Evolutionary conservation across 2,329 filamentous ascomycete genomes (phyloP).

Genomic region (Microdochium bolleyi): DNA sequence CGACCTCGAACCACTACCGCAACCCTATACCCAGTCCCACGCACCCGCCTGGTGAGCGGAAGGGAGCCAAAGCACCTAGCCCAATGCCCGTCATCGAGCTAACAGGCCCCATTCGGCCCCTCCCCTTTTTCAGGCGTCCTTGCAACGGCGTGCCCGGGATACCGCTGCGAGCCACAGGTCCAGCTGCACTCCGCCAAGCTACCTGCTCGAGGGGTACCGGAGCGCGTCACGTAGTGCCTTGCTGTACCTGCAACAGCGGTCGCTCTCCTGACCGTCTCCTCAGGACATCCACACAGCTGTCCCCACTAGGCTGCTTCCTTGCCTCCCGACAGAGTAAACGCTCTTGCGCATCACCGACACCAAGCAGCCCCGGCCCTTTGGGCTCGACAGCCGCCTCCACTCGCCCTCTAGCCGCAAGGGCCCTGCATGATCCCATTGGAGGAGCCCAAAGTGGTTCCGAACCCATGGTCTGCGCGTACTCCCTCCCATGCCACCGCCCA

Average conservation of each 20-base stretch:
- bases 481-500: not conserved
- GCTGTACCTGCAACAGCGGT: not conserved
- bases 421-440: not conserved
- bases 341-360: not conserved
- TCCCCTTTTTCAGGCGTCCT: not conserved
- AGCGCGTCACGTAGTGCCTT: not conserved
- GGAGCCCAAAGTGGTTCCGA: not conserved
- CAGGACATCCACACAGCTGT: not conserved
- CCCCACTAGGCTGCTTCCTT: not conserved
- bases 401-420: not conserved
- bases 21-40: not conserved
- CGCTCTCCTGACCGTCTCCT: not conserved
- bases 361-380: not conserved
- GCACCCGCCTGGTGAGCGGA: not conserved
- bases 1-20: not conserved
- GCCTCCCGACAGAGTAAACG: not conserved
- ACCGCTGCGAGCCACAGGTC: not conserved
- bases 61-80: not conserved
- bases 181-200: not conserved
- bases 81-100: not conserved
- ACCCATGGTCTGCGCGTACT: not conserved
- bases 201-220: not conserved
- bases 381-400: not conserved
- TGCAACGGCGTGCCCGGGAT: slow-evolving; percentile 1
- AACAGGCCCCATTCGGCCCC: not conserved